Evolutionary conservation across 2,329 filamentous ascomycete genomes (phyloP).

Genomic region (Alternaria gaisen): DNA sequence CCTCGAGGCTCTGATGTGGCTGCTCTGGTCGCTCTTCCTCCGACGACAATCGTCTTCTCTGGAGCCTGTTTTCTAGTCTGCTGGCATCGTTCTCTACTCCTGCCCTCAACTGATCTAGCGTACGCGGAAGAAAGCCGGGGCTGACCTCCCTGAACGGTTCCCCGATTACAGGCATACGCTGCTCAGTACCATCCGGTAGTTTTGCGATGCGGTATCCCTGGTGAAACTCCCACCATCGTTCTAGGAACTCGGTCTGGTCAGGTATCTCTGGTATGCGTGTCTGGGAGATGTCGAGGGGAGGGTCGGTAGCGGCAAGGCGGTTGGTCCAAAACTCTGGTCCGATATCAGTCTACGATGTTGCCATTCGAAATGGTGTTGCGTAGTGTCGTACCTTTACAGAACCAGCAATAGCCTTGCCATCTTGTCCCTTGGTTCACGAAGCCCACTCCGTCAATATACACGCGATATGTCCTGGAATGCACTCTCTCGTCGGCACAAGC

Average conservation of each 20-base stretch:
- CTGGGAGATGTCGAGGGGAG: slow-evolving; percentile 52
- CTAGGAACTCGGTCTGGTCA: slow-evolving; percentile 57
- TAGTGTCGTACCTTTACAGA: slow-evolving; percentile 53
- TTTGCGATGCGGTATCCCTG: slow-evolving; percentile 55
- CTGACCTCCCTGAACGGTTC: slow-evolving; percentile 58
- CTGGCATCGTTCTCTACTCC: slow-evolving; percentile 40
- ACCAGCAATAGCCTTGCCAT: slow-evolving; percentile 63
- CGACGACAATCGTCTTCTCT: slow-evolving; percentile 30
- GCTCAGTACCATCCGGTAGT: slow-evolving; percentile 55
- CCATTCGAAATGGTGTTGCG: no score
- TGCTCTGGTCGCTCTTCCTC: slow-evolving; percentile 34
- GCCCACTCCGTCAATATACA: slow-evolving; percentile 62
- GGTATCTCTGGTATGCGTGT: slow-evolving; percentile 58
- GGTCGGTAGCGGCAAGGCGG: slow-evolving; percentile 54
- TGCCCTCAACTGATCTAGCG: slow-evolving; percentile 55
- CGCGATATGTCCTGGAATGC: slow-evolving; percentile 55
- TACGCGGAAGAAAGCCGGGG: slow-evolving; percentile 58
- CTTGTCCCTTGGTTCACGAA: slow-evolving; percentile 58
- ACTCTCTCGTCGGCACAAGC: slow-evolving; percentile 53
- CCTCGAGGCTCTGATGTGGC: slow-evolving; percentile 44
- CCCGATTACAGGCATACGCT: slow-evolving; percentile 57
- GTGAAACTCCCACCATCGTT: slow-evolving; percentile 61
- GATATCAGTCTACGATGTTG: slow-evolving; percentile 13
- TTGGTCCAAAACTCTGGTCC: slow-evolving; percentile 59
- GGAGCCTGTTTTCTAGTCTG: slow-evolving; percentile 42